A percentile compares a stretch with the other conserved stretches of the same genome.
These are phyloP conservation scores for Phlebiopsis flavidoalba DNA, from an alignment of 768 basidiomycete species.

Conservation along the genomic window DNA sequence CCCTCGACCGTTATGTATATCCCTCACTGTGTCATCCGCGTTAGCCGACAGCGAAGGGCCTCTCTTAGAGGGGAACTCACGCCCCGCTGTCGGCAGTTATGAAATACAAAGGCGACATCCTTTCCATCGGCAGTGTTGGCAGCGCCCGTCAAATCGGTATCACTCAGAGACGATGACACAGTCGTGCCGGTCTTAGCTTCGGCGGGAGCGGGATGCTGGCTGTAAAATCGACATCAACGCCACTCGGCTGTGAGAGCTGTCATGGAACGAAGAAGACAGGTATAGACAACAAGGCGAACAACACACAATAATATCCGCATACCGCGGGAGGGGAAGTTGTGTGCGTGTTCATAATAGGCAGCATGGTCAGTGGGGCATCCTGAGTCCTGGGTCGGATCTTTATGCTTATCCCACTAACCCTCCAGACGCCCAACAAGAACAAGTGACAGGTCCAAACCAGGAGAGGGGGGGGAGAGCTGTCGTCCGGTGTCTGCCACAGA, in stretches of 20 bases:
- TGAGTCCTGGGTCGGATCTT: not conserved
- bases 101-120: conserved; percentile 49
- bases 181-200: conserved; percentile 31
- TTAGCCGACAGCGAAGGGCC: not conserved
- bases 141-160: conserved; percentile 43
- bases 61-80: not conserved
- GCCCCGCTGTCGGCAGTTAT: conserved; percentile 38
- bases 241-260: conserved; percentile 19
- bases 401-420: conserved; percentile 31
- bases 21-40: conserved; percentile 20
- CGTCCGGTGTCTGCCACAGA: no score
- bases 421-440: conserved; percentile 63
- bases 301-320: no score
- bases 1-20: conserved; percentile 28
- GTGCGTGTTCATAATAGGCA: conserved; percentile 39
- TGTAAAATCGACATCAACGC: conserved; percentile 40
- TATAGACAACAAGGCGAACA: not conserved
- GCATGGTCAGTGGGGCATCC: not conserved
- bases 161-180: conserved; percentile 42
- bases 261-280: not conserved
- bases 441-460: no score
- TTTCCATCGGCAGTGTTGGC: conserved; percentile 41
- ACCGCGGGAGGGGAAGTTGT: conserved; percentile 45
- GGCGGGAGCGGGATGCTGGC: no score
- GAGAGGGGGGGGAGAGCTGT: no score